Percentiles rank a stretch among this genome's conserved stretches.
Conservation (phyloP, 768 basidiomycete species). For the Filobasidium floriforme region DNA sequence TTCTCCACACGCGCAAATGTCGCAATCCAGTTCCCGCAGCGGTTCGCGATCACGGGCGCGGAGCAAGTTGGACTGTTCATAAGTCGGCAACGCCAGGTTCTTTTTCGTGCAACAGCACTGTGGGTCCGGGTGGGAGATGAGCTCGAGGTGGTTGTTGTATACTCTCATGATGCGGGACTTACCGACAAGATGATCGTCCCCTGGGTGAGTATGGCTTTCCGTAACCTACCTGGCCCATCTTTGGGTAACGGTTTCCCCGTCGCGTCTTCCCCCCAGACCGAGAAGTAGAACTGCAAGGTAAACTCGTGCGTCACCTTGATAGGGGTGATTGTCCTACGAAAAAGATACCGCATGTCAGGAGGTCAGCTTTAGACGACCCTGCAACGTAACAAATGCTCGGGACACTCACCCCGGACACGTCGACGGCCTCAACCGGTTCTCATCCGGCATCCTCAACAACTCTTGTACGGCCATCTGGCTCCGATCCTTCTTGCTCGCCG, state of each 20-base stretch:
- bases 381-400: no score
- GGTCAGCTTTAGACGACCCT: no score
- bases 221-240: conserved; percentile 39
- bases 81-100: conserved; percentile 21
- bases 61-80: conserved; percentile 18
- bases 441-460: conserved; percentile 32
- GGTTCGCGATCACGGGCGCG: conserved; percentile 5
- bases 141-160: no score
- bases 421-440: conserved; percentile 36
- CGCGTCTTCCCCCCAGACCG: conserved; percentile 33
- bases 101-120: conserved; percentile 22
- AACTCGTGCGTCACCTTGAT: conserved; percentile 38
- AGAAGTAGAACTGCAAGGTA: conserved; percentile 37
- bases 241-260: conserved; percentile 26
- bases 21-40: conserved; percentile 15
- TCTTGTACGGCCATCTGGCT: conserved; percentile 8
- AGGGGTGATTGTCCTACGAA: conserved; percentile 41
- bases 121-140: no score
- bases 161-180: conserved; percentile 19
- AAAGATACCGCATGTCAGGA: background rate
- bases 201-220: conserved; percentile 34
- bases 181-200: conserved; percentile 35
- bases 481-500: conserved; percentile 20
- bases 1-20: conserved; percentile 25
- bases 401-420: conserved; percentile 41